These are phyloP conservation scores for Papiliotrema terrestris DNA, from an alignment of 1,284 basidiomycete species.

Conservation along the genomic window DNA sequence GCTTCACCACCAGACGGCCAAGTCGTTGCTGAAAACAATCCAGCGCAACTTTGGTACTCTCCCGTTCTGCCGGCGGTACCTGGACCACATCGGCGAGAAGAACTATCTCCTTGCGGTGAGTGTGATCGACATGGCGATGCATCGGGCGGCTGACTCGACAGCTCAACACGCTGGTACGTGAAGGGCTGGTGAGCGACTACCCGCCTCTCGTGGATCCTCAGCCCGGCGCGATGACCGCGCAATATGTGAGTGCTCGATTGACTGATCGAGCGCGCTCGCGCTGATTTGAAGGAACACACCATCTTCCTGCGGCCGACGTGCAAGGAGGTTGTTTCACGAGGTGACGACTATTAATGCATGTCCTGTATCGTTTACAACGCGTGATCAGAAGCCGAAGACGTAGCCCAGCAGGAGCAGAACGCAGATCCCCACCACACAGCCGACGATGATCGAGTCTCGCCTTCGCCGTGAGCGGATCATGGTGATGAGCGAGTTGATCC, in stretches of 20 bases:
- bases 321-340: conserved; percentile 92
- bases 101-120: conserved; percentile 88
- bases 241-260: conserved; percentile 69
- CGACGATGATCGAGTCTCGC: conserved; percentile 86
- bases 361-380: too few relatives aligned
- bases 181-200: conserved; percentile 88
- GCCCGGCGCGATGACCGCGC: conserved; percentile 79
- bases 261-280: conserved; percentile 1
- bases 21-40: conserved; percentile 81
- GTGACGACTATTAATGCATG: conserved; percentile 72
- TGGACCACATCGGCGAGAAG: conserved; percentile 90
- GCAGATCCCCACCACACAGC: conserved; percentile 78
- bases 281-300: conserved; percentile 73
- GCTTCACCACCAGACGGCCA: conserved; percentile 67
- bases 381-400: conserved; percentile 55
- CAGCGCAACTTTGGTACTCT: conserved; percentile 92
- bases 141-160: conserved; percentile 38
- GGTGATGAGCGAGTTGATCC: conserved; percentile 81
- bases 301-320: conserved; percentile 84
- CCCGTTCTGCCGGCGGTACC: conserved; percentile 92
- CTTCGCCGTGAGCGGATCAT: conserved; percentile 90
- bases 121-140: conserved; percentile 9
- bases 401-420: conserved; percentile 75
- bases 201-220: conserved; percentile 80
- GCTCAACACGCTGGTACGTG: conserved; percentile 84